Conservation (phyloP, 768 basidiomycete genomes). For the Phylloporus scabripes region DNA sequence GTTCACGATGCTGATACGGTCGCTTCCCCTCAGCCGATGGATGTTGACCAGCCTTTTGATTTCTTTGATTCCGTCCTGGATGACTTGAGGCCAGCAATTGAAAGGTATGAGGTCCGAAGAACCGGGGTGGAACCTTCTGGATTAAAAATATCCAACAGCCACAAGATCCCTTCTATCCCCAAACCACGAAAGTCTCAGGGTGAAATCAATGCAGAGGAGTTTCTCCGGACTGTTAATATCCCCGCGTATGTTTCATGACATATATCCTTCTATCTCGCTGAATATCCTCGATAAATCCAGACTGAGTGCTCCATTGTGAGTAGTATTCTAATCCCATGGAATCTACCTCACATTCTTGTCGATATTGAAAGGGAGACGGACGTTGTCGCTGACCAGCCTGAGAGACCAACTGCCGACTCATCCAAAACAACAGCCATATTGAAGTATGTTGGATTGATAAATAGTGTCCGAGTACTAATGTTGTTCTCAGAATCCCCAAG, state of each 20-base stretch:
- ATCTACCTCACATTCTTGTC: neutral
- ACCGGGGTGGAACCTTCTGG: neutral
- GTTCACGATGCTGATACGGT: neutral
- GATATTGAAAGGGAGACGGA: conserved; percentile 17
- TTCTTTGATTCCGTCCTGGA: conserved; percentile 10
- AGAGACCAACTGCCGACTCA: conserved; percentile 3
- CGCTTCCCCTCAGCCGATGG: conserved; percentile 20
- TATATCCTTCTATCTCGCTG: neutral
- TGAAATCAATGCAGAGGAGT: conserved; percentile 22
- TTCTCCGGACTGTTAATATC: conserved; percentile 22
- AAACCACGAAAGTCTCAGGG: conserved; percentile 17
- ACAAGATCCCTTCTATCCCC: conserved; percentile 1
- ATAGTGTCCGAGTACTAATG: conserved; percentile 2
- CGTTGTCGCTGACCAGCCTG: conserved; percentile 1
- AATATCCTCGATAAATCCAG: conserved; percentile 4
- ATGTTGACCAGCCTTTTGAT: conserved; percentile 13
- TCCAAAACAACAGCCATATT: conserved; percentile 16
- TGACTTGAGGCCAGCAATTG: neutral
- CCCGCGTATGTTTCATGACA: conserved; percentile 19
- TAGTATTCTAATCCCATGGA: neutral
- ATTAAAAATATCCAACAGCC: neutral
- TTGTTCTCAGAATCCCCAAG: conserved; percentile 43
- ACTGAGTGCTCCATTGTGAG: conserved; percentile 25
- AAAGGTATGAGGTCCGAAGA: conserved; percentile 12
- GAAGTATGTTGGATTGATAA: conserved; percentile 20